Conservation (phyloP, 2,329 filamentous ascomycete genomes). For the Arachnomyces sp. region DNA sequence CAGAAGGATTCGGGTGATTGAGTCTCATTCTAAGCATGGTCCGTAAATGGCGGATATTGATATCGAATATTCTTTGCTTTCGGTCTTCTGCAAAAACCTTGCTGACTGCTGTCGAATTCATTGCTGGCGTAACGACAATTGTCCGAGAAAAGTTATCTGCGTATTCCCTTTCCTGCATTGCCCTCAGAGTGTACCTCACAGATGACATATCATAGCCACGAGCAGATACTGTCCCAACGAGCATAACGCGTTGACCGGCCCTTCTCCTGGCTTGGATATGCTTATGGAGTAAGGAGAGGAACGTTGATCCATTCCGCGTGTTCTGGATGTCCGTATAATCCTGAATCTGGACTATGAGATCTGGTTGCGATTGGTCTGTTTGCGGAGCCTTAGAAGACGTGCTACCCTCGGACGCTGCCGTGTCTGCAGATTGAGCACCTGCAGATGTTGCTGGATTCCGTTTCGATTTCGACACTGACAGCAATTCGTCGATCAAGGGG, state of each 20-base stretch:
- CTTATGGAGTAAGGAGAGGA: conserved; percentile 62
- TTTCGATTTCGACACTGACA: conserved; percentile 6
- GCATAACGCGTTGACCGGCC: conserved; percentile 61
- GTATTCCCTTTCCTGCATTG: conserved; percentile 30
- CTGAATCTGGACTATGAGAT: conserved; percentile 66
- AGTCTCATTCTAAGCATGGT: conserved; percentile 48
- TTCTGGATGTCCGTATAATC: conserved; percentile 72
- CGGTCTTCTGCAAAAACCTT: conserved; percentile 41
- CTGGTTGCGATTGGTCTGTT: conserved; percentile 18
- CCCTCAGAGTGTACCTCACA: conserved; percentile 15
- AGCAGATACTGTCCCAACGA: conserved; percentile 68
- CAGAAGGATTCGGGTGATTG: conserved; percentile 20
- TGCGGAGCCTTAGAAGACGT: conserved; percentile 10
- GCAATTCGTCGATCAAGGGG: conserved; percentile 27
- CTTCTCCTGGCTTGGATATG: conserved; percentile 64
- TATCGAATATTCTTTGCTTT: conserved; percentile 41
- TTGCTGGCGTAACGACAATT: conserved; percentile 46
- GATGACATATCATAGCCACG: conserved; percentile 42
- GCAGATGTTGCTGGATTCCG: background rate
- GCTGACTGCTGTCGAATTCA: conserved; percentile 29
- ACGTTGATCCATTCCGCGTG: conserved; percentile 58
- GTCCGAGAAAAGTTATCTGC: conserved; percentile 44
- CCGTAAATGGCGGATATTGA: conserved; percentile 58
- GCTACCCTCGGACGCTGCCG: conserved; percentile 8
- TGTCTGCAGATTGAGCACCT: conserved; percentile 1